Evolutionary conservation across 2,329 filamentous ascomycete species (phyloP).

Genomic region (Diaporthe batatas): DNA sequence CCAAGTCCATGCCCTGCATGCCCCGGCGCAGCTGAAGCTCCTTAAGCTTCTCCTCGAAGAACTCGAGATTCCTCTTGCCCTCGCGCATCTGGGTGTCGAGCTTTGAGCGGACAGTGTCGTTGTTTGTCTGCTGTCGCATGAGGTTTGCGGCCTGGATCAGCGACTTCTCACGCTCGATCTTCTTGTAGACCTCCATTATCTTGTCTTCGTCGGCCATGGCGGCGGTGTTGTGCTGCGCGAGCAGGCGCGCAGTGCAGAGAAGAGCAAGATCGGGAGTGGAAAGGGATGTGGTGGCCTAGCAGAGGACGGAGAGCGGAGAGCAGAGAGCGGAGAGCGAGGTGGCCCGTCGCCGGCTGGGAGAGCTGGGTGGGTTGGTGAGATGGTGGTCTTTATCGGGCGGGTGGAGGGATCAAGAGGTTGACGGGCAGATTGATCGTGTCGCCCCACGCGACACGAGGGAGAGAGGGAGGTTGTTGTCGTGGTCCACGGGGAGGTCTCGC

Average conservation of each 20-base stretch:
- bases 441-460: slow-evolving; percentile 40
- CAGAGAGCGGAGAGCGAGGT: not conserved
- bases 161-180: slow-evolving; percentile 97
- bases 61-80: slow-evolving; percentile 91
- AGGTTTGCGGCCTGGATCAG: slow-evolving; percentile 94
- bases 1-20: slow-evolving; percentile 75
- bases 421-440: slow-evolving; percentile 37
- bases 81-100: slow-evolving; percentile 96
- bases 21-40: slow-evolving; percentile 87
- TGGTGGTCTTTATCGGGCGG: not conserved
- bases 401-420: not conserved
- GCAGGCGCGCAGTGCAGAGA: slow-evolving; percentile 41
- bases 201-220: slow-evolving; percentile 75
- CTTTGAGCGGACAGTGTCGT: slow-evolving; percentile 88
- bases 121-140: slow-evolving; percentile 96
- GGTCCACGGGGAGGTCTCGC: slow-evolving; percentile 35
- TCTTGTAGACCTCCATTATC: slow-evolving; percentile 87
- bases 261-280: not conserved
- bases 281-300: slow-evolving; percentile 13
- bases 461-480: slow-evolving; percentile 33
- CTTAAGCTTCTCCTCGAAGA: slow-evolving; percentile 91
- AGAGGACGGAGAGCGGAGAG: not conserved
- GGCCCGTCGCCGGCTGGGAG: slow-evolving; percentile 14
- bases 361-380: slow-evolving; percentile 4
- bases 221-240: slow-evolving; percentile 51